Percentiles rank a stretch among this genome's conserved stretches.
phyloP scores from a whole-genome alignment of 768 basidiomycete species.

The Pulveroboletus sp. region DNA sequence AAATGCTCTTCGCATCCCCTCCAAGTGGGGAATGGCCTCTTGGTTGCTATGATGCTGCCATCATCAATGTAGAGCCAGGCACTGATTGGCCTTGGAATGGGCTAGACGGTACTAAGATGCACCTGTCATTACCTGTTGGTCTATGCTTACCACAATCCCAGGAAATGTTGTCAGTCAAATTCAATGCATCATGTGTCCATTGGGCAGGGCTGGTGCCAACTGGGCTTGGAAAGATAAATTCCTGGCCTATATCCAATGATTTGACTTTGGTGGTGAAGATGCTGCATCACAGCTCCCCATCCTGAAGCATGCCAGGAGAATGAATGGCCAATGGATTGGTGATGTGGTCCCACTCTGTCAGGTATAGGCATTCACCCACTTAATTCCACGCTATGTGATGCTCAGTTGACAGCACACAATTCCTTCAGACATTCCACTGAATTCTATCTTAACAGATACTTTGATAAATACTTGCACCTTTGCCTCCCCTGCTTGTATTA shows the following conservation, averaged over 20 bases:
- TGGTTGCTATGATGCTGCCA: neutral
- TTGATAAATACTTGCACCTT: neutral
- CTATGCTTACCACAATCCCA: neutral
- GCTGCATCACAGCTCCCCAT: neutral
- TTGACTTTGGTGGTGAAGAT: no score
- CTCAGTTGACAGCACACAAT: neutral
- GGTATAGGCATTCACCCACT: no score
- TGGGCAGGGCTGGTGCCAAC: neutral
- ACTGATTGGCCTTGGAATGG: neutral
- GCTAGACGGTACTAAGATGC: neutral
- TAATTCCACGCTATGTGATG: neutral
- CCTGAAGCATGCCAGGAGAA: neutral
- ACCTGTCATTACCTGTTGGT: neutral
- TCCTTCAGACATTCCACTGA: neutral
- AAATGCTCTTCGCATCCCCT: no score
- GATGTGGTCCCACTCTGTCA: neutral
- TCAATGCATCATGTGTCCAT: neutral
- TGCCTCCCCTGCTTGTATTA: neutral
- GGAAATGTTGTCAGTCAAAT: neutral
- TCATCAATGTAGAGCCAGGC: neutral
- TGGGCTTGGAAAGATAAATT: no score
- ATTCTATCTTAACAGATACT: neutral
- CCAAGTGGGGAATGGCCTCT: neutral
- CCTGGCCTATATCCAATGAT: no score
- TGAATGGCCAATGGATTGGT: neutral